Evolutionary conservation across 495 filamentous ascomycete species (phyloP).

Genomic region (Rhypophila decipiens): DNA sequence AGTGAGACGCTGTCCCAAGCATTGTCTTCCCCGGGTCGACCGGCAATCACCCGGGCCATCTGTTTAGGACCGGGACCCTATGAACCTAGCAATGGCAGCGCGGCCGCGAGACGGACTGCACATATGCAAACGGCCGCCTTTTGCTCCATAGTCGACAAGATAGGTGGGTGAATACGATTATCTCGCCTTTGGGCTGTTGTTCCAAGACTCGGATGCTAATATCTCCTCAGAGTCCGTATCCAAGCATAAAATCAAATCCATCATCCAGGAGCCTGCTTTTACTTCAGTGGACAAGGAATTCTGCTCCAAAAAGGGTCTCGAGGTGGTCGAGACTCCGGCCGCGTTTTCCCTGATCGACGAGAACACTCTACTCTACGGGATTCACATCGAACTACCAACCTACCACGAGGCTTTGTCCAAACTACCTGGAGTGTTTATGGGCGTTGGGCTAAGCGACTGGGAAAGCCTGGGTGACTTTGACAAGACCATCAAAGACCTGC

Average conservation of each 20-base stretch:
- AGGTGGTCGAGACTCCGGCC: conserved; percentile 49
- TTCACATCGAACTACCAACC: conserved; percentile 52
- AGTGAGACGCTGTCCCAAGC: conserved; percentile 5
- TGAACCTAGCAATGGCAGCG: conserved; percentile 33
- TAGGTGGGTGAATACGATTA: conserved; percentile 22
- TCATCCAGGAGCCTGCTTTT: conserved; percentile 69
- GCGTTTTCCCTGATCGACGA: conserved; percentile 50
- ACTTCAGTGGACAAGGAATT: conserved; percentile 54
- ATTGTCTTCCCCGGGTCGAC: conserved; percentile 3
- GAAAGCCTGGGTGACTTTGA: conserved; percentile 23
- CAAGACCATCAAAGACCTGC: background rate
- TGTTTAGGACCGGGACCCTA: conserved; percentile 41
- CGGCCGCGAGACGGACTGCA: conserved; percentile 23
- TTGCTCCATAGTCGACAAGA: conserved; percentile 38
- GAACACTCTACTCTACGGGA: conserved; percentile 45
- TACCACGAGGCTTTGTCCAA: conserved; percentile 31
- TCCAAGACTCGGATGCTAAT: too few species aligned
- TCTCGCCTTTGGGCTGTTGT: background rate
- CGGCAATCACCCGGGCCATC: conserved; percentile 28
- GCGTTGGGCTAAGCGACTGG: conserved; percentile 34
- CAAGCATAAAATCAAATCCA: conserved; percentile 29
- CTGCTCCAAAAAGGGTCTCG: conserved; percentile 45
- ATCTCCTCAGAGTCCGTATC: too few species aligned
- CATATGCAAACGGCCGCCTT: conserved; percentile 59
- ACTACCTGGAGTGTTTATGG: conserved; percentile 37